Conservation (phyloP, 1,284 basidiomycete species). For the Phlebopus sp. region DNA sequence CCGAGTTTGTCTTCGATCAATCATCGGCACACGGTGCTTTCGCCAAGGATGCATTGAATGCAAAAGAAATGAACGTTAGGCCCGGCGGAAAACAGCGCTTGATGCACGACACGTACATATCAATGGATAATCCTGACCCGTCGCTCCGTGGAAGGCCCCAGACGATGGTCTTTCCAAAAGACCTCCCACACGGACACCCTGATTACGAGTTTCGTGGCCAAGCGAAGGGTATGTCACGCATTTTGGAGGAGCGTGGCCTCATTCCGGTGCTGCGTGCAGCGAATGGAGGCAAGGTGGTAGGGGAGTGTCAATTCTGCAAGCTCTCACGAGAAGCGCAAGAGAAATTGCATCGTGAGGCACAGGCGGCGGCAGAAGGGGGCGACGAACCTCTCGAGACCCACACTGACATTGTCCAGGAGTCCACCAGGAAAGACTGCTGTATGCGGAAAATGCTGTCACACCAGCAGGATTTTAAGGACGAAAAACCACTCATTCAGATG, state of each 20-base stretch:
- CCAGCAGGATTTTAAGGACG: conserved; percentile 8
- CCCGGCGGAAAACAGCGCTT: conserved; percentile 2
- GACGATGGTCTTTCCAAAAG: too few species aligned
- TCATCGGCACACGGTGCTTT: conserved; percentile 4
- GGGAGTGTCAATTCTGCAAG: conserved; percentile 7
- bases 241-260: conserved; percentile 30
- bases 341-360: neutral
- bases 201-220: conserved; percentile 17
- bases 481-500: conserved; percentile 8
- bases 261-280: neutral
- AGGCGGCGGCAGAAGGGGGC: neutral
- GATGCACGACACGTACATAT: too few species aligned
- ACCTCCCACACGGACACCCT: too few species aligned
- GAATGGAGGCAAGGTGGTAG: conserved; percentile 3
- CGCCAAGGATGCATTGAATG: too few species aligned
- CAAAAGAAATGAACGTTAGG: conserved; percentile 9
- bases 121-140: too few species aligned
- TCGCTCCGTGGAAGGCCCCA: too few species aligned
- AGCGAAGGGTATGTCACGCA: conserved; percentile 38
- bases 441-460: conserved; percentile 5
- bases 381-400: neutral
- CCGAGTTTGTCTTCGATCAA: conserved; percentile 11
- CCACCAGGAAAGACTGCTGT: conserved; percentile 1
- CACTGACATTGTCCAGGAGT: neutral
- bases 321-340: conserved; percentile 2